Evolutionary conservation across 768 basidiomycete genomes (phyloP).

Genomic region (Tylopilus plumbeoviolaceoides): DNA sequence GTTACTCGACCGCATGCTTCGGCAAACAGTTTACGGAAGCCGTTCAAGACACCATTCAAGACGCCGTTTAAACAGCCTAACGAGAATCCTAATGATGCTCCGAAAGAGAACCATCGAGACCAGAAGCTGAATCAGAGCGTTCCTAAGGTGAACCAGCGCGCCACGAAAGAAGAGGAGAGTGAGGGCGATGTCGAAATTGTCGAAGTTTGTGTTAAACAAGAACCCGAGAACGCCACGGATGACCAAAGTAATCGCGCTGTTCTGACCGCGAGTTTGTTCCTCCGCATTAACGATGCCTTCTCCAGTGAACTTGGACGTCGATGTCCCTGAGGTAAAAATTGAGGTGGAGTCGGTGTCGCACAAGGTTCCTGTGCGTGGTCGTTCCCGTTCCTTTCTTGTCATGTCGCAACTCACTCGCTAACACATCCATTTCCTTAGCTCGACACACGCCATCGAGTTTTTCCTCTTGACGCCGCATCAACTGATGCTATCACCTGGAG

Average conservation of each 20-base stretch:
- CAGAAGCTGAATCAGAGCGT: background rate
- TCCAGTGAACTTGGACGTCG: slow-evolving; percentile 8
- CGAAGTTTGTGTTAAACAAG: slow-evolving; percentile 5
- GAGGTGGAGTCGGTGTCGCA: slow-evolving; percentile 40
- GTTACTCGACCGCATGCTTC: slow-evolving; percentile 49
- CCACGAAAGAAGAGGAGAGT: background rate
- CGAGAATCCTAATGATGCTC: slow-evolving; percentile 26
- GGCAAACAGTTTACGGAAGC: slow-evolving; percentile 40
- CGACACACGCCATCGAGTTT: slow-evolving; percentile 28
- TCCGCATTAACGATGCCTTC: background rate
- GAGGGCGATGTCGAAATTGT: slow-evolving; percentile 10
- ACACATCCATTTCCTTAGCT: slow-evolving; percentile 22
- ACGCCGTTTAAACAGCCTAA: slow-evolving; percentile 44
- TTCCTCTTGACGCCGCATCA: slow-evolving; percentile 8
- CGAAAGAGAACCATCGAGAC: background rate
- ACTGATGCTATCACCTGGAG: slow-evolving; percentile 27
- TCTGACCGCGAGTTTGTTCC: background rate
- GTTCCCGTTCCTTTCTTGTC: background rate
- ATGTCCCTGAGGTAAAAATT: slow-evolving; percentile 29
- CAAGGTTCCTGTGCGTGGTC: slow-evolving; percentile 37
- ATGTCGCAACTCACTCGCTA: background rate
- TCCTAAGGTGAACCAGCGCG: background rate
- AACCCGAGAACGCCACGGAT: background rate
- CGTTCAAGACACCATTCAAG: slow-evolving; percentile 47
- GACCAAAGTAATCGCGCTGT: background rate